These are phyloP conservation scores for Oenanthe sinensis DNA, from an alignment of 129 eudicot genomes.

Conservation along the genomic window DNA sequence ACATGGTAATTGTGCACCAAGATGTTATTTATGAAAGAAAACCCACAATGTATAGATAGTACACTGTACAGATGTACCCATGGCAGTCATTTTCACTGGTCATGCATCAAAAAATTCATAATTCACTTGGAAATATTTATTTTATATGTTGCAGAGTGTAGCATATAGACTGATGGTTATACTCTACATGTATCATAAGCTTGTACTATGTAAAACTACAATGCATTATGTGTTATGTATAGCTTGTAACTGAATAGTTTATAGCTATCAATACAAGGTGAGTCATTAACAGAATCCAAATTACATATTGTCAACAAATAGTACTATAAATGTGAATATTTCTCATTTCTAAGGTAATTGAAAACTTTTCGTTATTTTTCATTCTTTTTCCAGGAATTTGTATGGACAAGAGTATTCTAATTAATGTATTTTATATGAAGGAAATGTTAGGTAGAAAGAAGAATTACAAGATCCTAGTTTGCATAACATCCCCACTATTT, in stretches of 20 bases:
- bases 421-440: background rate
- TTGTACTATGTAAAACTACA: background rate
- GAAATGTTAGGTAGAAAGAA: background rate
- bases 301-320: background rate
- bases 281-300: background rate
- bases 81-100: background rate
- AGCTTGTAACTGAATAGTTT: background rate
- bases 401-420: background rate
- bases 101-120: background rate
- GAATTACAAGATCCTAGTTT: background rate
- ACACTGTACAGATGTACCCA: background rate
- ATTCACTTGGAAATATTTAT: background rate
- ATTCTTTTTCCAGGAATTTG: background rate
- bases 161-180: background rate
- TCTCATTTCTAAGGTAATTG: background rate
- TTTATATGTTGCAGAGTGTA: background rate
- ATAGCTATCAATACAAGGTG: background rate
- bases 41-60: background rate
- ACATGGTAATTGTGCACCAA: background rate
- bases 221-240: background rate
- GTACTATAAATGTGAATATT: background rate
- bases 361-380: background rate
- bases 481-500: background rate
- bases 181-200: background rate
- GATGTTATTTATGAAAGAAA: background rate